Conservation (phyloP, 208 protist genomes). For the Acanthamoeba quina region DNA sequence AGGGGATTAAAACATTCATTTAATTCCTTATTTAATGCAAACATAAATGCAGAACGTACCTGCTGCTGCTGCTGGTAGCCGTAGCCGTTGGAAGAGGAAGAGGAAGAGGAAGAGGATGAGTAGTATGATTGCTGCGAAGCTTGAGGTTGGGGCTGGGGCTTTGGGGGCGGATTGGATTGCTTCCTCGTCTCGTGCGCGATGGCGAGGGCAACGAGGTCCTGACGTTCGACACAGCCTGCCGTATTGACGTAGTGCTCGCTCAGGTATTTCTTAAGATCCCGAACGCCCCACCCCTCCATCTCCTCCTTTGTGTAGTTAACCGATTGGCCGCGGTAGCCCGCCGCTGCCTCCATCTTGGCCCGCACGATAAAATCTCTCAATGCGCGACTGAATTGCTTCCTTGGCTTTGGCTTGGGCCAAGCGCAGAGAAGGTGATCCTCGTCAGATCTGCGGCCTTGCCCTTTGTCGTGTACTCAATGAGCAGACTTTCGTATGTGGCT, state of each 20-base stretch:
- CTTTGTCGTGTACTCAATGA: neutral
- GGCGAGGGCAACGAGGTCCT: slow-evolving; percentile 13
- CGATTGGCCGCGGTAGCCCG: neutral
- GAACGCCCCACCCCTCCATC: slow-evolving; percentile 17
- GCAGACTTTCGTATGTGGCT: neutral
- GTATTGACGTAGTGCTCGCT: slow-evolving; percentile 23
- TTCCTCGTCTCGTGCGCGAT: neutral
- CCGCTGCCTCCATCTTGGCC: neutral
- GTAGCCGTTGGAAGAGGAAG: neutral
- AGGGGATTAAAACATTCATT: neutral
- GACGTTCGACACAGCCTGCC: neutral
- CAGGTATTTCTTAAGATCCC: slow-evolving; percentile 59
- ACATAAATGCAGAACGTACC: neutral
- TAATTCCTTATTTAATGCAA: neutral
- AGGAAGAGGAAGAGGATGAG: too few relatives aligned
- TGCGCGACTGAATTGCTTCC: neutral
- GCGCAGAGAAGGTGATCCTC: neutral
- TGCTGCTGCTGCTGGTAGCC: neutral
- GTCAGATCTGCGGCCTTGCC: neutral
- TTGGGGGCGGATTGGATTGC: neutral
- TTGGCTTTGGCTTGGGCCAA: neutral
- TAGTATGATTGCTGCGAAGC: neutral
- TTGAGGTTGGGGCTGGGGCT: slow-evolving; percentile 43
- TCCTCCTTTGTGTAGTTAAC: slow-evolving; percentile 33
- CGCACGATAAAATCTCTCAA: neutral